A percentile compares a stretch with the other conserved stretches of the same genome.
Evolutionary conservation across 2,329 filamentous ascomycete genomes (phyloP).

Genomic region (Talaromyces sp.): DNA sequence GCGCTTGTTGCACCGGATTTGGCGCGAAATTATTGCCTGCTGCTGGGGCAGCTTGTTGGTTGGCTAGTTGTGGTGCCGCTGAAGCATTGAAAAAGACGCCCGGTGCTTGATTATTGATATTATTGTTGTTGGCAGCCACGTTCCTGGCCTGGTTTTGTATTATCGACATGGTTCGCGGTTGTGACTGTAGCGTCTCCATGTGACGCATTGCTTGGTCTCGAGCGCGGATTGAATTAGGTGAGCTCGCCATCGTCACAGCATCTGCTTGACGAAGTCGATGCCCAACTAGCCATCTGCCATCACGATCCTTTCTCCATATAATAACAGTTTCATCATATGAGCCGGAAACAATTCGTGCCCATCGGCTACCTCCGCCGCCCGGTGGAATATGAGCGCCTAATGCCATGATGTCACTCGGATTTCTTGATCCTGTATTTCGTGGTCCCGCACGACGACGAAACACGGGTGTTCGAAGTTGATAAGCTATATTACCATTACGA

Average conservation of each 20-base stretch:
- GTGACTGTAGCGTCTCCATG: not conserved
- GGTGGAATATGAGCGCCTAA: slow-evolving; percentile 84
- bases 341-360: slow-evolving; percentile 92
- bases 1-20: slow-evolving; percentile 15
- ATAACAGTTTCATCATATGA: slow-evolving; percentile 96
- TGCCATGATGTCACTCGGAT: slow-evolving; percentile 68
- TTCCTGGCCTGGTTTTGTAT: slow-evolving; percentile 25
- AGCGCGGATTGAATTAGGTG: slow-evolving; percentile 7
- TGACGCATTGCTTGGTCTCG: slow-evolving; percentile 16
- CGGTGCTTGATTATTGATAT: not conserved
- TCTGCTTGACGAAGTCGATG: slow-evolving; percentile 67
- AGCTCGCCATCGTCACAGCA: slow-evolving; percentile 39
- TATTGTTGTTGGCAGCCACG: slow-evolving; percentile 30
- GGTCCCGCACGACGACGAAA: not conserved
- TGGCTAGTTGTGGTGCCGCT: slow-evolving; percentile 9
- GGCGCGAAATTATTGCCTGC: slow-evolving; percentile 9
- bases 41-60: slow-evolving; percentile 2
- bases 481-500: slow-evolving; percentile 43
- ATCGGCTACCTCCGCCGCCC: slow-evolving; percentile 82
- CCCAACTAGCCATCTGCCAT: slow-evolving; percentile 78
- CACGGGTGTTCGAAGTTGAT: slow-evolving; percentile 37
- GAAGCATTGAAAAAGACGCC: not conserved
- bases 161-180: slow-evolving; percentile 19
- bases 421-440: slow-evolving; percentile 66
- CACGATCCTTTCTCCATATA: slow-evolving; percentile 83